Conservation (phyloP, 2,329 filamentous ascomycete genomes). For the Cordyceps fumosorosea region DNA sequence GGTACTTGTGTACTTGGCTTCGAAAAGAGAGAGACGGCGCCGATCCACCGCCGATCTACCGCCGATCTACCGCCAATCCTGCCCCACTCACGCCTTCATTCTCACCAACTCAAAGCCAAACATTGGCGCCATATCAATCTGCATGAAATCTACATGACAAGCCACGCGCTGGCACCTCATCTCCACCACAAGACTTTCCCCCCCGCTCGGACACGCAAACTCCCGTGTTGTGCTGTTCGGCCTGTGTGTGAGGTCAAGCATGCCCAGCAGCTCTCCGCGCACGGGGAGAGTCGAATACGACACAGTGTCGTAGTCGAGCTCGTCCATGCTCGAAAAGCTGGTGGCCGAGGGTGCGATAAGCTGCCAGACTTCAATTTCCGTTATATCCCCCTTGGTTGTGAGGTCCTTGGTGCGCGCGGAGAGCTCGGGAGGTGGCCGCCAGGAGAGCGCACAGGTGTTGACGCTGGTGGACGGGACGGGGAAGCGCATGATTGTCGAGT, state of each 20-base stretch:
- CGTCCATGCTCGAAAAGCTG: neutral
- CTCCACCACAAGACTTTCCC: slow-evolving; percentile 4
- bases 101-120: slow-evolving; percentile 13
- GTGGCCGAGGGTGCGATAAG: neutral
- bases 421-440: neutral
- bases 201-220: slow-evolving; percentile 1
- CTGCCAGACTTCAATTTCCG: slow-evolving; percentile 7
- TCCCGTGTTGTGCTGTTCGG: neutral
- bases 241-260: neutral
- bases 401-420: neutral
- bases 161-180: slow-evolving; percentile 10
- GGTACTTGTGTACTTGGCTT: too few species aligned
- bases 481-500: slow-evolving; percentile 2
- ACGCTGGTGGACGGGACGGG: neutral
- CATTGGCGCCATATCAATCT: slow-evolving; percentile 4
- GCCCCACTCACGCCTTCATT: too few species aligned
- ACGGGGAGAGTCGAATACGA: slow-evolving; percentile 9
- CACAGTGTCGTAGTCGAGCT: slow-evolving; percentile 8
- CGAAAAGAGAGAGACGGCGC: too few species aligned
- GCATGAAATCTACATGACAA: slow-evolving; percentile 8
- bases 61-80: too few species aligned
- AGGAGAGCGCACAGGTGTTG: neutral
- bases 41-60: too few species aligned
- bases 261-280: slow-evolving; percentile 9
- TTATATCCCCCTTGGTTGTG: slow-evolving; percentile 5